Conservation (phyloP, 2,329 filamentous ascomycete species). For the Apiospora kogelbergensis region DNA sequence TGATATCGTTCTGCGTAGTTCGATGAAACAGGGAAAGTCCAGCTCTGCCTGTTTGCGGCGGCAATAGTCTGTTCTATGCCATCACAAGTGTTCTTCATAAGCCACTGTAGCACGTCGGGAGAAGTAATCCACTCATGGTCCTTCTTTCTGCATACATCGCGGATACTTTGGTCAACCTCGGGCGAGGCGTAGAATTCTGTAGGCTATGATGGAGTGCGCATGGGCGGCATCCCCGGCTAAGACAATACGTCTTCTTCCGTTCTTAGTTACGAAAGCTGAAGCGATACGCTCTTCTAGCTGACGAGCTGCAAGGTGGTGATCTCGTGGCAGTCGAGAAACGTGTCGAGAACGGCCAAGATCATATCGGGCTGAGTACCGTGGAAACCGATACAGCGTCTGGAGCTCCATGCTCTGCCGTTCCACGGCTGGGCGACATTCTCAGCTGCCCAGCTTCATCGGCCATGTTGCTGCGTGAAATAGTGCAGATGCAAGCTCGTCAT, state of each 20-base stretch:
- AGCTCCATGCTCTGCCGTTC: no score
- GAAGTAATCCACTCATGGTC: conserved; percentile 37
- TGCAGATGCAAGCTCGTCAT: no score
- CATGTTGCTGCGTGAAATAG: no score
- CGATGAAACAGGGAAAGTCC: conserved; percentile 44
- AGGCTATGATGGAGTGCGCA: conserved; percentile 54
- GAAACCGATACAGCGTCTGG: conserved; percentile 42
- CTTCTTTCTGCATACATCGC: conserved; percentile 41
- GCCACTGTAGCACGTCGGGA: conserved; percentile 56
- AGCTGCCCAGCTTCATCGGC: no score
- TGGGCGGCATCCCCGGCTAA: conserved; percentile 59
- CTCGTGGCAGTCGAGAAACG: conserved; percentile 46
- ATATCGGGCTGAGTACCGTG: conserved; percentile 49
- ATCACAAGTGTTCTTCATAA: conserved; percentile 63
- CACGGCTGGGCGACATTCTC: no score
- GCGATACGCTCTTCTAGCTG: conserved; percentile 43
- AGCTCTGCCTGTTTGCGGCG: conserved; percentile 49
- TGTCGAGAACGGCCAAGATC: conserved; percentile 49
- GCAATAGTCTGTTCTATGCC: conserved; percentile 61
- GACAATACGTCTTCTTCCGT: conserved; percentile 45
- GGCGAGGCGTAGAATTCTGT: conserved; percentile 56
- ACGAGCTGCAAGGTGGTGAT: conserved; percentile 48
- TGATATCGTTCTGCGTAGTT: no score
- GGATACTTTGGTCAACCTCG: conserved; percentile 62
- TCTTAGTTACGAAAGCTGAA: conserved; percentile 36